Percentiles rank a stretch among this genome's conserved stretches.
Conservation (phyloP, 2,329 filamentous ascomycete species). For the Fonsecaea nubica region DNA sequence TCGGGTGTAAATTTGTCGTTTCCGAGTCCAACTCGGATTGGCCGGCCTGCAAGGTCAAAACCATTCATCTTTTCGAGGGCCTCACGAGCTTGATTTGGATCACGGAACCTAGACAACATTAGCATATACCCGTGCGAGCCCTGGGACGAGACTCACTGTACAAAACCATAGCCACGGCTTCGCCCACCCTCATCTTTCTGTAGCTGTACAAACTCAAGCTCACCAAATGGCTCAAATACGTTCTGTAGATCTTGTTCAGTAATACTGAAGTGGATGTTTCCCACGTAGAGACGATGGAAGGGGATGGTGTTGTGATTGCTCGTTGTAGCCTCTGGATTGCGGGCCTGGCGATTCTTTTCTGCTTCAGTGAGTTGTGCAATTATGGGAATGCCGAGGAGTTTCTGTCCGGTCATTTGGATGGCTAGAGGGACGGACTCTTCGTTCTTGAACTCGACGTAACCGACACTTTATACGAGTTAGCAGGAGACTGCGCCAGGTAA, state of each 20-base stretch:
- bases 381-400: conserved; percentile 96
- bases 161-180: conserved; percentile 95
- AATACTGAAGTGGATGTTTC: conserved; percentile 99
- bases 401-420: conserved; percentile 97
- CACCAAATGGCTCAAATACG: conserved; percentile 96
- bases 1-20: conserved; percentile 99
- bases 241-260: conserved; percentile 94
- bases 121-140: conserved; percentile 38
- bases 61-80: conserved; percentile 99
- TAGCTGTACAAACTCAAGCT: conserved; percentile 95
- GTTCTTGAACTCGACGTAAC: conserved; percentile 98
- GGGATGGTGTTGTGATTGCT: conserved; percentile 81
- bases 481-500: conserved; percentile 25
- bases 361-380: conserved; percentile 98
- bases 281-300: conserved; percentile 97
- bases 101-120: conserved; percentile 72
- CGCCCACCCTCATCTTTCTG: conserved; percentile 93
- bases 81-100: conserved; percentile 88
- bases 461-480: conserved; percentile 72
- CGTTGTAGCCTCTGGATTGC: conserved; percentile 74
- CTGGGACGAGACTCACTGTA: conserved; percentile 74
- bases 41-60: conserved; percentile 95
- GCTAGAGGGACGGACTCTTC: conserved; percentile 93
- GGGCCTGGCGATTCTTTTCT: conserved; percentile 97
- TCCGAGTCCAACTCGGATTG: conserved; percentile 97